Percentiles rank a stretch among this genome's conserved stretches.
Evolutionary conservation across 2,329 filamentous ascomycete species (phyloP).

Genomic region (Didymella pomorum): DNA sequence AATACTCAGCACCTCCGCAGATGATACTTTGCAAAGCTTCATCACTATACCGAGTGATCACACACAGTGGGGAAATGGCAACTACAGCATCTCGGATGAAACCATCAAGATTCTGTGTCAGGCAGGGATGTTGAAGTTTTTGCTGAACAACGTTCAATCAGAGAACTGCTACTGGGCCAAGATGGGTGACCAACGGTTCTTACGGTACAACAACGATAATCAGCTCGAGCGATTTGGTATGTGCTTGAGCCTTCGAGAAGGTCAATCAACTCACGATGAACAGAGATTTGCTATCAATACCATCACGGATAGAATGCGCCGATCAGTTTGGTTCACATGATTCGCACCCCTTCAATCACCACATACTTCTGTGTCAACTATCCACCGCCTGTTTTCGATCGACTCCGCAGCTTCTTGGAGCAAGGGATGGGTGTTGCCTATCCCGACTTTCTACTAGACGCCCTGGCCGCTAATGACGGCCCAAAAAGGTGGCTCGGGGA

Average conservation of each 20-base stretch:
- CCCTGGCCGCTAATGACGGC: background rate
- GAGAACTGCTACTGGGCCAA: background rate
- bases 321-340: background rate
- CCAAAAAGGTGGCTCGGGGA: no score
- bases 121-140: background rate
- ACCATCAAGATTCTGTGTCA: background rate
- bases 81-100: background rate
- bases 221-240: no score
- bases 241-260: no score
- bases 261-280: no score
- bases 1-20: no score
- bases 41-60: background rate
- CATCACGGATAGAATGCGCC: background rate
- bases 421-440: no score
- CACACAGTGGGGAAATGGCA: background rate
- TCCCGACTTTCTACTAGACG: background rate
- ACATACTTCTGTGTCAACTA: background rate
- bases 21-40: no score
- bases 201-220: no score
- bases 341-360: background rate
- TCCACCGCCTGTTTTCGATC: no score
- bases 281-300: background rate
- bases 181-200: background rate
- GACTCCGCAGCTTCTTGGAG: no score
- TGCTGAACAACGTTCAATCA: background rate